phyloP scores from a whole-genome alignment of 2,329 filamentous ascomycete species.

The Aspergillus quadricinctus region DNA sequence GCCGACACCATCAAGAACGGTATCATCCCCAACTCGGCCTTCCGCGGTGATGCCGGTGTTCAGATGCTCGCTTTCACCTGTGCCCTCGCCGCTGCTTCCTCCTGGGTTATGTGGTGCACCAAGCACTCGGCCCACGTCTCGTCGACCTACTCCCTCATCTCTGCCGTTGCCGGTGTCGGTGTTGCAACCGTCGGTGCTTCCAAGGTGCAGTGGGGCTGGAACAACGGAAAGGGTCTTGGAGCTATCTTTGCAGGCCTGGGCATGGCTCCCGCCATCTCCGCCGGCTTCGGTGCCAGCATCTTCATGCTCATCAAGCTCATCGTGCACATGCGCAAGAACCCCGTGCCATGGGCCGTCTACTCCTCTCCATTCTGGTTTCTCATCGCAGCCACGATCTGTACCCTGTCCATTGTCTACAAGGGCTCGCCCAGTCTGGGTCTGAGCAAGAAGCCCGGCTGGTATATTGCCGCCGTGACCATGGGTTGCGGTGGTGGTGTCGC shows the following conservation, averaged over 20 bases:
- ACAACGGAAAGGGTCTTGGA: slow-evolving; percentile 61
- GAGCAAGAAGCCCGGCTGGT: slow-evolving; percentile 58
- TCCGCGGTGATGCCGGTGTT: slow-evolving; percentile 58
- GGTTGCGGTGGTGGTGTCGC: slow-evolving; percentile 59
- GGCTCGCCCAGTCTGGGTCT: slow-evolving; percentile 66
- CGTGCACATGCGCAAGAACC: slow-evolving; percentile 69
- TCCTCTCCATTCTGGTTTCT: slow-evolving; percentile 74
- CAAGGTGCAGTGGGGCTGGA: slow-evolving; percentile 66
- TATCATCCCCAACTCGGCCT: slow-evolving; percentile 60
- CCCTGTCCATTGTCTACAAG: slow-evolving; percentile 76
- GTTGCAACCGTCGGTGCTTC: slow-evolving; percentile 61
- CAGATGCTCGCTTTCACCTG: slow-evolving; percentile 57
- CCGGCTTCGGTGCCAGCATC: slow-evolving; percentile 60
- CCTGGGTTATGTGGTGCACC: slow-evolving; percentile 79
- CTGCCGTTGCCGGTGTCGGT: slow-evolving; percentile 64
- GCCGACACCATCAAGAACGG: slow-evolving; percentile 77
- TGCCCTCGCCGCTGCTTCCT: slow-evolving; percentile 30
- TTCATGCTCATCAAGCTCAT: slow-evolving; percentile 68
- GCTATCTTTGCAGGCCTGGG: slow-evolving; percentile 61
- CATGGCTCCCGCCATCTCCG: slow-evolving; percentile 68
- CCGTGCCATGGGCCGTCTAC: slow-evolving; percentile 68
- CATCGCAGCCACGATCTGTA: slow-evolving; percentile 68
- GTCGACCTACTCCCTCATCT: slow-evolving; percentile 68
- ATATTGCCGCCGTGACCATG: slow-evolving; percentile 62
- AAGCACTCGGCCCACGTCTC: slow-evolving; percentile 68